Percentiles rank a stretch among this genome's conserved stretches.
phyloP scores from a whole-genome alignment of 345 rosid species.

The Turnera subulata region DNA sequence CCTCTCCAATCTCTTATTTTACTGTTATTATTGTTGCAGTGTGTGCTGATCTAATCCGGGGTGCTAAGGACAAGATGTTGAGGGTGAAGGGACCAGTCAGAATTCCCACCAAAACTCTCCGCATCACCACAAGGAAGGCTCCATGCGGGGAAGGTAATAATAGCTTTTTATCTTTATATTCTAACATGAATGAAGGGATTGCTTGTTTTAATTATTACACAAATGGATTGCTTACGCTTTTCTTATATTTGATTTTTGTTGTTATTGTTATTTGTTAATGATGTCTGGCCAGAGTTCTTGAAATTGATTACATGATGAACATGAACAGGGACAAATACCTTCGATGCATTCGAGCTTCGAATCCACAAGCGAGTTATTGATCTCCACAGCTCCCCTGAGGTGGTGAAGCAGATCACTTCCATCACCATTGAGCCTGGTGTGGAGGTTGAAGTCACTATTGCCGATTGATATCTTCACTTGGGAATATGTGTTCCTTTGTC shows the following conservation, averaged over 20 bases:
- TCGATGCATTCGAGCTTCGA: conserved; percentile 44
- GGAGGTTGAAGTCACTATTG: conserved; percentile 48
- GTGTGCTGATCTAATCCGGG: neutral
- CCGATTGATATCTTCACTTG: too few relatives aligned
- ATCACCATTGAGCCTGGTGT: conserved; percentile 52
- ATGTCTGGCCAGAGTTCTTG: too few relatives aligned
- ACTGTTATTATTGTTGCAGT: neutral
- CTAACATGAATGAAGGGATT: too few relatives aligned
- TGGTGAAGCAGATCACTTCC: conserved; percentile 50
- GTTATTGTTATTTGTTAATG: too few relatives aligned
- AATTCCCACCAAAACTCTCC: neutral
- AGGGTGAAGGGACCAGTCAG: neutral
- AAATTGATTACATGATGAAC: too few relatives aligned
- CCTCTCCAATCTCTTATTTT: too few relatives aligned
- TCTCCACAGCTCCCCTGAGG: conserved; percentile 43
- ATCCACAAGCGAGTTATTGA: conserved; percentile 47
- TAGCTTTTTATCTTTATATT: too few relatives aligned
- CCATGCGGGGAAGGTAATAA: conserved; percentile 8
- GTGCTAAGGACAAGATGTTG: neutral
- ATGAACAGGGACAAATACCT: conserved; percentile 52
- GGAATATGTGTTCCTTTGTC: too few relatives aligned
- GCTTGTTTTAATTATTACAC: too few relatives aligned
- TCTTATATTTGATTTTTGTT: too few relatives aligned
- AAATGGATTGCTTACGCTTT: too few relatives aligned
- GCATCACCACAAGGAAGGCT: neutral